Evolutionary conservation across 257 asterid genomes (phyloP).

Genomic region (Fraxinus excelsior): DNA sequence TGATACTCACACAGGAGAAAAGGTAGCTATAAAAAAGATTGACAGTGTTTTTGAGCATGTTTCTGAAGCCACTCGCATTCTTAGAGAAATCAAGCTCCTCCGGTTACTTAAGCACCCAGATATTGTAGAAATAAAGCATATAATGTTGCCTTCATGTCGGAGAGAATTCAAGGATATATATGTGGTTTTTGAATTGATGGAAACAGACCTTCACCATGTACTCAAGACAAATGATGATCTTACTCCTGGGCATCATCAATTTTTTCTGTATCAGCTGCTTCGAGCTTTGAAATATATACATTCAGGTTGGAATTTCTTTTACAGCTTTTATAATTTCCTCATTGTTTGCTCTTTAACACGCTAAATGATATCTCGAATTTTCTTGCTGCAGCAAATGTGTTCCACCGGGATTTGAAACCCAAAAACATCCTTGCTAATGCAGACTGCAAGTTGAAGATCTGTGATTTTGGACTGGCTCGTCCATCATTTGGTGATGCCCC

Average conservation of each 20-base stretch:
- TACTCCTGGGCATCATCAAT: conserved; percentile 93
- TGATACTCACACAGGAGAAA: conserved; percentile 95
- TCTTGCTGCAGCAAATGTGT: conserved; percentile 75
- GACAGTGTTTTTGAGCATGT: conserved; percentile 87
- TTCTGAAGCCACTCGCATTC: conserved; percentile 94
- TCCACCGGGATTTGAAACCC: conserved; percentile 92
- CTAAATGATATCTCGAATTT: conserved; percentile 8
- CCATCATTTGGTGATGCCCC: conserved; percentile 92
- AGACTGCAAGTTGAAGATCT: conserved; percentile 94
- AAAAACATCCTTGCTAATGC: conserved; percentile 97
- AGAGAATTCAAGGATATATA: conserved; percentile 96
- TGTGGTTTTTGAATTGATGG: conserved; percentile 98
- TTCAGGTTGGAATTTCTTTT: conserved; percentile 54
- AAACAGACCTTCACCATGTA: conserved; percentile 94
- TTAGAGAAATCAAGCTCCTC: conserved; percentile 93
- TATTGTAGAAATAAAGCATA: conserved; percentile 93
- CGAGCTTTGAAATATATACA: conserved; percentile 91
- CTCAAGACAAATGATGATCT: conserved; percentile 89
- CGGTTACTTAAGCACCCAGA: conserved; percentile 91
- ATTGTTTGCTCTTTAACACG: background rate
- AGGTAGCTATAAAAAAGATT: conserved; percentile 93
- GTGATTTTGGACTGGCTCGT: conserved; percentile 99
- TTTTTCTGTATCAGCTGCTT: conserved; percentile 95
- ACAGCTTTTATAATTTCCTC: conserved; percentile 2
- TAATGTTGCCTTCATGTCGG: conserved; percentile 88